phyloP scores from a whole-genome alignment of 2,329 filamentous ascomycete genomes.

The Karstenula rhodostoma region DNA sequence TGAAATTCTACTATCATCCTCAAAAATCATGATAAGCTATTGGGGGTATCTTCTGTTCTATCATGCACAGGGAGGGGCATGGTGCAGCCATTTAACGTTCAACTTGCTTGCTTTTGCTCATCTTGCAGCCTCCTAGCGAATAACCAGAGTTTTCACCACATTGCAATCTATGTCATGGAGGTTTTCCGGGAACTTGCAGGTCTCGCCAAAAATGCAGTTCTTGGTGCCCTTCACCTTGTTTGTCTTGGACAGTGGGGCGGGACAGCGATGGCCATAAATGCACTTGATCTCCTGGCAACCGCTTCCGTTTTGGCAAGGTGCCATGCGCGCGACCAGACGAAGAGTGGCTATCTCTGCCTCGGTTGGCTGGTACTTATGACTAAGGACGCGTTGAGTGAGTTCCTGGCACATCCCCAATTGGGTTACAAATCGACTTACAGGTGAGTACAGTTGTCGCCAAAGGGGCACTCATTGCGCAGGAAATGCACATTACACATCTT shows the following conservation, averaged over 20 bases:
- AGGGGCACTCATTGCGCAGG: slow-evolving; percentile 65
- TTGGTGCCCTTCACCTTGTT: slow-evolving; percentile 58
- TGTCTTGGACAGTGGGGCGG: slow-evolving; percentile 54
- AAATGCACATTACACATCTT: slow-evolving; percentile 71
- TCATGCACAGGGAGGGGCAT: neutral
- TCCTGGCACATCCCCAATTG: too few species aligned
- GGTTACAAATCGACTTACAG: slow-evolving; percentile 25
- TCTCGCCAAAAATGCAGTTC: slow-evolving; percentile 65
- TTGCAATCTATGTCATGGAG: slow-evolving; percentile 67
- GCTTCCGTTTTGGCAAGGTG: slow-evolving; percentile 66
- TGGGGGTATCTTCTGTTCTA: neutral
- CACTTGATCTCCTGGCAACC: slow-evolving; percentile 67
- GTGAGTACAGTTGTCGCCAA: slow-evolving; percentile 63
- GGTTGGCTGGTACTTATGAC: slow-evolving; percentile 61
- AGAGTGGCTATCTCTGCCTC: slow-evolving; percentile 62
- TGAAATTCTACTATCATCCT: neutral
- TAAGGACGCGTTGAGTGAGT: neutral
- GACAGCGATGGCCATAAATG: slow-evolving; percentile 71
- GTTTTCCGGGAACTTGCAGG: slow-evolving; percentile 65
- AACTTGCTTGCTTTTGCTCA: neutral
- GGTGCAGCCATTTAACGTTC: neutral
- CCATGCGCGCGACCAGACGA: slow-evolving; percentile 68
- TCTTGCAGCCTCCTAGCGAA: slow-evolving; percentile 29
- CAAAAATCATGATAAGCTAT: neutral
- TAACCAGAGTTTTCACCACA: slow-evolving; percentile 61